Evolutionary conservation across 2,329 filamentous ascomycete species (phyloP).

Genomic region (Colletotrichum cuscutae): DNA sequence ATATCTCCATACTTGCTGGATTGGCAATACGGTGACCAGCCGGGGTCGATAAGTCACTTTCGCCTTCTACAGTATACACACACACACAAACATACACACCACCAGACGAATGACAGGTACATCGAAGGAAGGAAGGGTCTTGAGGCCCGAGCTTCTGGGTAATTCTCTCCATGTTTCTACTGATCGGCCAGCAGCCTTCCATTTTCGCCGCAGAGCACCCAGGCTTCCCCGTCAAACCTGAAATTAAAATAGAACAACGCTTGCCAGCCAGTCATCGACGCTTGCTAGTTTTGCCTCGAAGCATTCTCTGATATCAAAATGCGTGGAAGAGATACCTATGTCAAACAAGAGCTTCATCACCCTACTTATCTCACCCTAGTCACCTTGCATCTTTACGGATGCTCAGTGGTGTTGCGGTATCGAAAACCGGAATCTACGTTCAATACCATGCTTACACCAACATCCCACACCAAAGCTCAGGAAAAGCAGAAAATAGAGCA

Average conservation of each 20-base stretch:
- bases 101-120: background rate
- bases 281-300: conserved; percentile 3
- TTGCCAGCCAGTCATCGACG: background rate
- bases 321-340: background rate
- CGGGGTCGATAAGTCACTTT: background rate
- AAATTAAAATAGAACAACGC: conserved; percentile 19
- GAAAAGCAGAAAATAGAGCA: background rate
- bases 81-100: background rate
- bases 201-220: background rate
- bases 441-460: background rate
- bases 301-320: background rate
- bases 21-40: too few species aligned
- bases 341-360: background rate
- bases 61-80: background rate
- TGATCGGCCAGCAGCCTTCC: conserved; percentile 6
- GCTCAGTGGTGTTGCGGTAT: background rate
- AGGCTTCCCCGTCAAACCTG: conserved; percentile 6
- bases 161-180: conserved; percentile 23
- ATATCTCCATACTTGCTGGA: too few species aligned
- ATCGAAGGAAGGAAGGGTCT: background rate
- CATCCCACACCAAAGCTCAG: background rate
- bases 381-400: background rate
- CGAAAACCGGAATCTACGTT: background rate
- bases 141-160: conserved; percentile 22
- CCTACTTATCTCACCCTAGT: background rate